Evolutionary conservation across 768 basidiomycete species (phyloP), one percentile per base, ranked within the genome.

Genomic region (Podaxis sp.): DNA sequence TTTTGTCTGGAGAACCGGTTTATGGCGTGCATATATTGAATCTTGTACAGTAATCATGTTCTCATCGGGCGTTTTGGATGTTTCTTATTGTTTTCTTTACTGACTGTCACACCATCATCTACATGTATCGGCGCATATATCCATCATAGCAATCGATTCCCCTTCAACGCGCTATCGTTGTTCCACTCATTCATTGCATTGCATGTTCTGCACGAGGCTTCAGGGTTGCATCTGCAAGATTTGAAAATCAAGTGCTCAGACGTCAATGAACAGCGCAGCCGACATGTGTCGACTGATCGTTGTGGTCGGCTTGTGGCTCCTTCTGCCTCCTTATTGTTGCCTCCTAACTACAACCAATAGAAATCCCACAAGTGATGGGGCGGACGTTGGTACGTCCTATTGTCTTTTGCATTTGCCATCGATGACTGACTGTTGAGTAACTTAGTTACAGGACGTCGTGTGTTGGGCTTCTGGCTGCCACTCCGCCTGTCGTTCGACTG

Each of bases 41-140:
- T 20, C 12, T 26, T 4, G 20, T 26, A 10, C 11, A 26, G 48
- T 50, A 2, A 26, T 22, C 48, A 50, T 24, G 24, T 20, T 12
- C 11, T 24, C 22, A 20, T 22, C 38, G 4, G 38, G 11, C 41
- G 13, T 24, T 12, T 4, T 22, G 11, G 11, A 20, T 6, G 48
- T 50, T 50, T 50, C 48, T 50, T 50, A 50, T 50, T 50, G 48
- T 50, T 50, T 41, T 41, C 5, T 49, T 50, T 50, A 50, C 48
- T 50, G 22, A 50, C 48, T 22, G 17, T 44, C 41, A 44, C 48
- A 22, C 22, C 48, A 41, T 41, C 28, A 50, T 12, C 12, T 28
- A 22, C 49, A 17, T 50, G 24, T 50, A 28, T 50, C 49, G 13
- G 22, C 26, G 49, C 26, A 50, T 28, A 15, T 28, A 20, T 50